A percentile compares a stretch with the other conserved stretches of the same genome.
Evolutionary conservation across 2,329 filamentous ascomycete species (phyloP).

Genomic region (Hymenoscyphus fructigenus): DNA sequence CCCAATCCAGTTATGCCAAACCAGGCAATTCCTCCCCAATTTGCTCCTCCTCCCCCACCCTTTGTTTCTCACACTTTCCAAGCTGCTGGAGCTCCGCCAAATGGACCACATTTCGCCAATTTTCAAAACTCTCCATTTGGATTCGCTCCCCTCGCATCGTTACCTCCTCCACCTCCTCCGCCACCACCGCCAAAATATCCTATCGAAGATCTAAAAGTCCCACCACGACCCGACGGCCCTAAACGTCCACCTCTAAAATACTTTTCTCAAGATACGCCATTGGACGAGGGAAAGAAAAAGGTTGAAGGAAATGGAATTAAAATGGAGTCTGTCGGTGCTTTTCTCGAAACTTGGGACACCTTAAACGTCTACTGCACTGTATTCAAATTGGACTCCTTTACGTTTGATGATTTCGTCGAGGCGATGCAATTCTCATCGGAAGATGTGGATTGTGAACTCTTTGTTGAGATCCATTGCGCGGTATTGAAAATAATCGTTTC

Average conservation of each 20-base stretch:
- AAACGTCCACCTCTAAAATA: slow-evolving; percentile 77
- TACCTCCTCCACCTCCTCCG: slow-evolving; percentile 57
- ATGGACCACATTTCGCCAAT: slow-evolving; percentile 37
- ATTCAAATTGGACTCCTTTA: slow-evolving; percentile 93
- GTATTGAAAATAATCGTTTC: slow-evolving; percentile 84
- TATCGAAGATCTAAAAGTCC: slow-evolving; percentile 87
- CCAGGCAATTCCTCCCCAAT: slow-evolving; percentile 23
- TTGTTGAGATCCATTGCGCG: slow-evolving; percentile 89
- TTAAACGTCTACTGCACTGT: slow-evolving; percentile 98
- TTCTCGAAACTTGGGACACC: slow-evolving; percentile 94
- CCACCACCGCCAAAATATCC: slow-evolving; percentile 87
- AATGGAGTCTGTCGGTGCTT: slow-evolving; percentile 80
- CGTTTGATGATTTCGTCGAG: slow-evolving; percentile 93
- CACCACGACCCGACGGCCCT: slow-evolving; percentile 59
- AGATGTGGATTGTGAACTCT: slow-evolving; percentile 75
- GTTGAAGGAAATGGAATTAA: slow-evolving; percentile 60
- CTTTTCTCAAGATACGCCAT: slow-evolving; percentile 64
- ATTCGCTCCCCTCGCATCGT: slow-evolving; percentile 47
- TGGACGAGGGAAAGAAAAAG: slow-evolving; percentile 47
- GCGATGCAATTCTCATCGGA: slow-evolving; percentile 76
- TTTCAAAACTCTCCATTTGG: slow-evolving; percentile 46
- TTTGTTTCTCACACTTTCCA: slow-evolving; percentile 36
- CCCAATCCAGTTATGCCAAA: slow-evolving; percentile 3
- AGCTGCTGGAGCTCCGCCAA: slow-evolving; percentile 31
- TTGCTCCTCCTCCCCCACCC: slow-evolving; percentile 23